Conservation (phyloP, 257 asterid species). For the Henckelia pumila region DNA sequence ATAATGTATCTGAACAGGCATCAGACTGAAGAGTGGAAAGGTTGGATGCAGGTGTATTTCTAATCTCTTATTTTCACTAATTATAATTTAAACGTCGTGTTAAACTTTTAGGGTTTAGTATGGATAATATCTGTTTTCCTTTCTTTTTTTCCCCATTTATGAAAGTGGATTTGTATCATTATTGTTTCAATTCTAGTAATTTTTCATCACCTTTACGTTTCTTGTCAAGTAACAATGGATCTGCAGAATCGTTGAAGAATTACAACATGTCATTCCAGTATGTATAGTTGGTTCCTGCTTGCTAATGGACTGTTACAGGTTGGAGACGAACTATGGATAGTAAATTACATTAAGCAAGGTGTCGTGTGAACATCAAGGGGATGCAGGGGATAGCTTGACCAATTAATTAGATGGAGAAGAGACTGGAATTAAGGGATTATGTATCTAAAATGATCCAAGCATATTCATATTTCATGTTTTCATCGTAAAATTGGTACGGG, state of each 20-base stretch:
- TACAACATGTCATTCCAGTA: background rate
- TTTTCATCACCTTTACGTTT: background rate
- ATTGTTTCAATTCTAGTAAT: background rate
- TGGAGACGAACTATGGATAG: background rate
- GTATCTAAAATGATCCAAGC: background rate
- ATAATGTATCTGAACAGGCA: slow-evolving; percentile 87
- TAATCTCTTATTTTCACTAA: slow-evolving; percentile 2
- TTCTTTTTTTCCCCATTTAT: no score
- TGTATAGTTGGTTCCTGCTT: background rate
- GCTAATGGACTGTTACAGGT: slow-evolving; percentile 5
- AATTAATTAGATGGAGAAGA: background rate
- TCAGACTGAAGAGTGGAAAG: slow-evolving; percentile 98
- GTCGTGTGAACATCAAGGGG: background rate
- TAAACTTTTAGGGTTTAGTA: background rate
- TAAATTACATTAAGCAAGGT: no score
- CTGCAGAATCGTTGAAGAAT: background rate
- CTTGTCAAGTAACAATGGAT: slow-evolving; percentile 4
- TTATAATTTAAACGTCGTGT: background rate
- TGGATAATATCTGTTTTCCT: no score
- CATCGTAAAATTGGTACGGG: background rate
- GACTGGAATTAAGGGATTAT: background rate
- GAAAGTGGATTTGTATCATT: background rate
- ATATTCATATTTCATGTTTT: background rate
- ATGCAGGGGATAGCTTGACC: background rate
- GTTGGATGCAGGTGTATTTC: slow-evolving; percentile 88